A percentile compares a stretch with the other conserved stretches of the same genome.
Conservation (phyloP, 495 filamentous ascomycete species). For the Aspergillus olivimuriae region DNA sequence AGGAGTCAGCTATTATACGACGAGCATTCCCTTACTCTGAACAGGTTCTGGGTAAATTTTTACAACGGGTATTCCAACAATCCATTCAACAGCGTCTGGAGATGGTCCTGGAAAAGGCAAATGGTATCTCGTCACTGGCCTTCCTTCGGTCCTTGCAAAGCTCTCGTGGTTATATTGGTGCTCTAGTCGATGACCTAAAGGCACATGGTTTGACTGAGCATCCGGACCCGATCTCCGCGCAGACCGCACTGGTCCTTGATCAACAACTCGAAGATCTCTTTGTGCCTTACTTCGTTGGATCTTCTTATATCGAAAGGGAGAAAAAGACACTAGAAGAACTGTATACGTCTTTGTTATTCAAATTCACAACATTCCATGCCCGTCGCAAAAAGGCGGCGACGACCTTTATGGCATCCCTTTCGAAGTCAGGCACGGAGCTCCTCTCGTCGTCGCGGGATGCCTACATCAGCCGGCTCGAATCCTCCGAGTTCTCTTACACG, state of each 20-base stretch:
- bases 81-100: constrained; percentile 94
- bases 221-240: constrained; percentile 82
- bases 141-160: constrained; percentile 89
- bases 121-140: constrained; percentile 80
- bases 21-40: constrained; percentile 95
- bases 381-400: constrained; percentile 77
- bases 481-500: constrained; percentile 72
- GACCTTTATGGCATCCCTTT: constrained; percentile 82
- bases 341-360: constrained; percentile 89
- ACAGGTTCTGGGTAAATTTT: constrained; percentile 81
- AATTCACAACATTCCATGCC: constrained; percentile 89
- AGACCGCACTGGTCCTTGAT: constrained; percentile 79
- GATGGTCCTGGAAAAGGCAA: constrained; percentile 92
- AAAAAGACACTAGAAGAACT: constrained; percentile 84
- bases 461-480: constrained; percentile 78
- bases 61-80: constrained; percentile 95
- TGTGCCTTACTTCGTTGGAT: constrained; percentile 88
- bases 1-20: constrained; percentile 92
- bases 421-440: constrained; percentile 79
- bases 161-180: constrained; percentile 75
- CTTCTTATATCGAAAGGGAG: constrained; percentile 93
- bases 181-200: constrained; percentile 87
- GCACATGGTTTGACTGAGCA: constrained; percentile 91
- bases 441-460: constrained; percentile 70
- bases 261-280: constrained; percentile 97